Evolutionary conservation across 345 rosid species (phyloP), one percentile per base, ranked within the genome.

Genomic region (Eucalyptus curtisii): DNA sequence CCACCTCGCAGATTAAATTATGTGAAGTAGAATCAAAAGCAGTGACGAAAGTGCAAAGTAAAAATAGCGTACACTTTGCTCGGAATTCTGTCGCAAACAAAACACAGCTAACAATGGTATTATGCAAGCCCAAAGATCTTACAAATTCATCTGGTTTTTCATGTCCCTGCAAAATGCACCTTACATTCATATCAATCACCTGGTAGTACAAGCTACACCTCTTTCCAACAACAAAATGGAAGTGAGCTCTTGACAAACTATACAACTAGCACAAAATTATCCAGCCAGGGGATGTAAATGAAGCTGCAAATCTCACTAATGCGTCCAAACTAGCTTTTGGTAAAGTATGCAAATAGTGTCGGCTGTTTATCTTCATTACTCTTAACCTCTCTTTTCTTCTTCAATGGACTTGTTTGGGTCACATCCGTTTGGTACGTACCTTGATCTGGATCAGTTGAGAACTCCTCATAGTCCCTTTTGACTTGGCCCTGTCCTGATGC

Each of bases 301-400:
- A 16, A 47, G 42, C 27, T 6, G 40, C 87, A 49, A 22, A 49
- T 31, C 87, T 17, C 7, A 42, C 55, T 37, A 86, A 86, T 31
- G 27, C 25, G 14, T 45, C 40, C 42, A 44, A 52, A 80, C 92
- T 93, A 96, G 55, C 90, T 93, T 86, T 90, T 94, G 88, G 92
- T 88, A 4, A 93, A 97, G 94, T 93, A 95, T 42, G 95, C 95
- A 88, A 94, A 91, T 20, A 97, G 92, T 1, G 96, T 95, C 47
- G 96, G 93, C 86, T 95, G 96, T 61, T 93, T 95, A 86, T 93
- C 95, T 57, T 88, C 93, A 5, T 88, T 86, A 79, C 91, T 92
- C 89, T 92, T 92, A 47, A 57, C 27, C 81, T 90, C 92, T 86
- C 91, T 90, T 87, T 94, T 95, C 89, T 93, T 95, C 89, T 87